phyloP scores from a whole-genome alignment of 257 asterid genomes.

The Solanum arcanum region DNA sequence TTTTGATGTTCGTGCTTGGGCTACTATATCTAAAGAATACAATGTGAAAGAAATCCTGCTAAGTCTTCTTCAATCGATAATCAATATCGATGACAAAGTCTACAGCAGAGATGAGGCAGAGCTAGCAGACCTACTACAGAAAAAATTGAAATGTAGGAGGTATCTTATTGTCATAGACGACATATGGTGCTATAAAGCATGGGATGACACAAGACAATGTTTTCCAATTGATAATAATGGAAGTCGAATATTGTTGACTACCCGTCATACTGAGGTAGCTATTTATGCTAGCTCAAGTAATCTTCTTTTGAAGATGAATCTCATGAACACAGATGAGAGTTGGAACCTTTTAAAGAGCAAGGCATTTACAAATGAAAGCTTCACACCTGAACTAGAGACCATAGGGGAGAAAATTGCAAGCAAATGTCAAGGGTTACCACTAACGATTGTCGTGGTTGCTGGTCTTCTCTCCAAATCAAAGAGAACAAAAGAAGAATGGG shows the following conservation, averaged over 20 bases:
- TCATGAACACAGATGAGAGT: not conserved
- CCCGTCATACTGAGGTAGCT: not conserved
- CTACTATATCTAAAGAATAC: not conserved
- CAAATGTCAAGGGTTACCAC: conserved; percentile 2
- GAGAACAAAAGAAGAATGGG: not conserved
- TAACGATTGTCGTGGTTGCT: not conserved
- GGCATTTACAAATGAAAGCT: not conserved
- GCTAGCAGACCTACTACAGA: not conserved
- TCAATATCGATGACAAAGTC: not conserved
- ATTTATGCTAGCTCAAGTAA: not conserved
- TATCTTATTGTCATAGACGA: conserved; percentile 10
- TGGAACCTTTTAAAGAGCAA: not conserved
- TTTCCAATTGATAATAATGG: conserved; percentile 5
- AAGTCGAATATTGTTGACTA: not conserved
- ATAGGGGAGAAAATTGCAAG: not conserved
- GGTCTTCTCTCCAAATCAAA: not conserved
- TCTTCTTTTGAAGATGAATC: not conserved
- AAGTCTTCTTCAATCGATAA: not conserved
- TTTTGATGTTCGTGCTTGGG: conserved; percentile 2
- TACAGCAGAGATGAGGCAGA: not conserved
- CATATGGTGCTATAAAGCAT: not conserved
- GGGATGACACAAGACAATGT: not conserved
- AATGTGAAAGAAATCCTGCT: not conserved
- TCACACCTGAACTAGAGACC: not conserved
- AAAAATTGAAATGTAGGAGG: not conserved